phyloP scores from a whole-genome alignment of 768 basidiomycete genomes.

The Psilocybe sp. region DNA sequence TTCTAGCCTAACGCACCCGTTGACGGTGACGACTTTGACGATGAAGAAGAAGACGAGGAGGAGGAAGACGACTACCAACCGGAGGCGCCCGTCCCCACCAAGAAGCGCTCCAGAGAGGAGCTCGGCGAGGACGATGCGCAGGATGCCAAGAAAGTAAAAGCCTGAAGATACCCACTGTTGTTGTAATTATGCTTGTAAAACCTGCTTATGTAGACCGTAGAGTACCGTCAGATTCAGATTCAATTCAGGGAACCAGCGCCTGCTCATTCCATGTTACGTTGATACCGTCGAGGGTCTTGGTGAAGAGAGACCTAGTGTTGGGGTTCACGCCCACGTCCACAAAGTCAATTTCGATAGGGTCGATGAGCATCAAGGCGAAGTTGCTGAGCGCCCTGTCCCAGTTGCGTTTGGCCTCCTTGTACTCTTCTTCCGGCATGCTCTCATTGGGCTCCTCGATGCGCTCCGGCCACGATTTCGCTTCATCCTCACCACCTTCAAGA shows the following conservation, averaged over 20 bases:
- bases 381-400: conserved; percentile 57
- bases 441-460: conserved; percentile 40
- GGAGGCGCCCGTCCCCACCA: conserved; percentile 19
- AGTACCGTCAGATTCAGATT: conserved; percentile 7
- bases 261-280: conserved; percentile 54
- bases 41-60: conserved; percentile 20
- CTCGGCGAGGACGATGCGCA: conserved; percentile 28
- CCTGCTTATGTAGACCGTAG: background rate
- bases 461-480: conserved; percentile 60
- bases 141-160: conserved; percentile 39
- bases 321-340: conserved; percentile 57
- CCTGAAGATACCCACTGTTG: conserved; percentile 19
- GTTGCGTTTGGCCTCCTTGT: conserved; percentile 40
- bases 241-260: conserved; percentile 67
- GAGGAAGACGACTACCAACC: conserved; percentile 32
- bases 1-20: conserved; percentile 25
- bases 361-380: conserved; percentile 71
- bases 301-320: conserved; percentile 56
- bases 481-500: conserved; percentile 50
- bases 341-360: conserved; percentile 69
- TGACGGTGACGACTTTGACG: conserved; percentile 22
- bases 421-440: conserved; percentile 30
- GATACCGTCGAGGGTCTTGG: conserved; percentile 27
- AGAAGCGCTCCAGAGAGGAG: conserved; percentile 36
- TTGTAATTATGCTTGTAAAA: background rate